A percentile compares a stretch with the other conserved stretches of the same genome.
phyloP scores from a whole-genome alignment of 2,329 filamentous ascomycete species.

The Fusarium fujikuroi region DNA sequence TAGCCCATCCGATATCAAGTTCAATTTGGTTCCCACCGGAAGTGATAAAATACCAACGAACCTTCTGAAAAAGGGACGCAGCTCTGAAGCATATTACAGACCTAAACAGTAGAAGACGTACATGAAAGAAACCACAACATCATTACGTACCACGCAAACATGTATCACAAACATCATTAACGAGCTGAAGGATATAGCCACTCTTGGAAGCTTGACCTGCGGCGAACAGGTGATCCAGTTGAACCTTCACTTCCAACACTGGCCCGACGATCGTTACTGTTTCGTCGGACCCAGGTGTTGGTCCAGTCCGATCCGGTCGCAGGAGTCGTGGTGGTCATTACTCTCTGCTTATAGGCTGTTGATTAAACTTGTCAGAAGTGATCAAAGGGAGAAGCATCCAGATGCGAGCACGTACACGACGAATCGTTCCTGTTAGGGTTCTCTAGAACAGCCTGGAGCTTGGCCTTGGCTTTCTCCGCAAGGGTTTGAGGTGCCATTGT shows the following conservation, averaged over 20 bases:
- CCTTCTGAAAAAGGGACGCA: too few species aligned
- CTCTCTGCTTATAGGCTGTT: slow-evolving; percentile 34
- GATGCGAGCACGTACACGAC: not conserved
- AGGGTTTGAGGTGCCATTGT: slow-evolving; percentile 29
- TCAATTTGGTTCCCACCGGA: not conserved
- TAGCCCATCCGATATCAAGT: not conserved
- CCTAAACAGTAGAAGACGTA: not conserved
- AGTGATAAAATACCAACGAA: not conserved
- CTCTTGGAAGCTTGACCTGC: slow-evolving; percentile 33
- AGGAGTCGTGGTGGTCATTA: slow-evolving; percentile 32
- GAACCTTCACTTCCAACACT: slow-evolving; percentile 33
- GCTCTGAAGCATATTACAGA: accelerated
- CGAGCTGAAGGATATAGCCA: slow-evolving; percentile 37
- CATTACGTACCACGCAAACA: too few species aligned
- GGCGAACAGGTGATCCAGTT: slow-evolving; percentile 9
- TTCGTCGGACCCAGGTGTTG: slow-evolving; percentile 29
- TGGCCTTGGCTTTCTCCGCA: slow-evolving; percentile 34
- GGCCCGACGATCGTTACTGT: slow-evolving; percentile 25
- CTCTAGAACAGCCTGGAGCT: slow-evolving; percentile 34
- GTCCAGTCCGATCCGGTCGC: slow-evolving; percentile 22
- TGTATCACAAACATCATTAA: not conserved
- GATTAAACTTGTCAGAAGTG: accelerated
- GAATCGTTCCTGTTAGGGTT: slow-evolving; percentile 31
- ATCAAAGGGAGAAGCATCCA: accelerated
- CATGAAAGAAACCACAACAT: accelerated